Evolutionary conservation across 2,329 filamentous ascomycete genomes (phyloP).

Genomic region (Neofusicoccum sp.): DNA sequence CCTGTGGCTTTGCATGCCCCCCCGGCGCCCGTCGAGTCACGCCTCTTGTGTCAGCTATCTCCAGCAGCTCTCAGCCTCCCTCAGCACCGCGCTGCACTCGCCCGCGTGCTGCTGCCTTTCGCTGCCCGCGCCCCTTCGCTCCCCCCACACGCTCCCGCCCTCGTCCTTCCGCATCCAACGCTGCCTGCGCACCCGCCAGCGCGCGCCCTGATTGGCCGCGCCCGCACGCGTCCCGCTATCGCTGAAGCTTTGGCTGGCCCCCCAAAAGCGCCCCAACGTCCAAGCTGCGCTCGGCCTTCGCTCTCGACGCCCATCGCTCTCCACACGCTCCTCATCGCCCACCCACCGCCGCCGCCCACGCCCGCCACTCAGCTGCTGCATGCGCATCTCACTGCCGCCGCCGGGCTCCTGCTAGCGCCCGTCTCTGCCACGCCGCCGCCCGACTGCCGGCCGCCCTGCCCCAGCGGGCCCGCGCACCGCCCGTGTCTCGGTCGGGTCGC

Average conservation of each 20-base stretch:
- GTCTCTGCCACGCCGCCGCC: neutral
- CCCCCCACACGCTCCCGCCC: conserved; percentile 18
- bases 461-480: conserved; percentile 3
- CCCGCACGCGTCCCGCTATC: conserved; percentile 14
- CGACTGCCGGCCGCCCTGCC: neutral
- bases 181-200: neutral
- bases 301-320: conserved; percentile 18
- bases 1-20: conserved; percentile 18
- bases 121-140: conserved; percentile 18
- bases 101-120: conserved; percentile 9
- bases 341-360: neutral
- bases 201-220: neutral
- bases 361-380: conserved; percentile 16
- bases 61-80: conserved; percentile 18
- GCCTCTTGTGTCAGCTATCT: conserved; percentile 18
- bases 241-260: conserved; percentile 16
- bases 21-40: conserved; percentile 14
- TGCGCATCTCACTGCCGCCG: conserved; percentile 8
- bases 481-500: conserved; percentile 21
- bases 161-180: conserved; percentile 16
- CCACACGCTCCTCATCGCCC: conserved; percentile 14
- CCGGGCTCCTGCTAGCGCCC: conserved; percentile 16
- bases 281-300: conserved; percentile 18
- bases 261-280: conserved; percentile 18
- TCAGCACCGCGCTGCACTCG: neutral